Conservation (phyloP, 2,329 filamentous ascomycete species). For the Fusarium globosum region DNA sequence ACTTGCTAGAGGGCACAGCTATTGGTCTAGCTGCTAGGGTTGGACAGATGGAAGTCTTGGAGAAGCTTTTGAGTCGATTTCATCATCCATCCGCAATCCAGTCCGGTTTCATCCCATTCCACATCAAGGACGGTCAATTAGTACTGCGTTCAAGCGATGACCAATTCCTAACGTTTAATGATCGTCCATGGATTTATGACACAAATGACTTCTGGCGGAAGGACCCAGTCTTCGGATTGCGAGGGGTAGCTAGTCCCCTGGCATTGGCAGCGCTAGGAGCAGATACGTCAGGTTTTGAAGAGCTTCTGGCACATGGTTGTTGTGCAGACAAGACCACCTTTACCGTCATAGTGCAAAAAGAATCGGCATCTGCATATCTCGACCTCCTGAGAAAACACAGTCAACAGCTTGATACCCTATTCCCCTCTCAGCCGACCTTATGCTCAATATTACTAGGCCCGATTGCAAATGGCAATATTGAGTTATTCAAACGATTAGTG, state of each 20-base stretch:
- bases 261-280: not conserved
- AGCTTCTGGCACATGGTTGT: not conserved
- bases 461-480: not conserved
- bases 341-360: not conserved
- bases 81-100: not conserved
- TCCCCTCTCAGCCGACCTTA: not conserved
- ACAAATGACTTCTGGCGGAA: not conserved
- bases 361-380: not conserved
- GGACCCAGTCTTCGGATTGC: accelerated
- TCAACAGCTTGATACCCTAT: not conserved
- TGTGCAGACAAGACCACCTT: not conserved
- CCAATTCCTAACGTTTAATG: accelerated
- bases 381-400: not conserved
- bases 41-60: not conserved
- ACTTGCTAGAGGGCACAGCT: not conserved
- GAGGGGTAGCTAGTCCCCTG: not conserved
- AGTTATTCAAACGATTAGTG: not conserved
- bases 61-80: not conserved
- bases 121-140: accelerated
- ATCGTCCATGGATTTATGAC: not conserved
- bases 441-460: not conserved
- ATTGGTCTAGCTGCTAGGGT: not conserved
- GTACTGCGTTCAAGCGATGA: accelerated
- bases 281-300: not conserved
- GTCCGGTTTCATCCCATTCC: not conserved